Evolutionary conservation across 331 rosid species (phyloP), one percentile per base, ranked within the genome.

Genomic region (Prunus yedoensis): DNA sequence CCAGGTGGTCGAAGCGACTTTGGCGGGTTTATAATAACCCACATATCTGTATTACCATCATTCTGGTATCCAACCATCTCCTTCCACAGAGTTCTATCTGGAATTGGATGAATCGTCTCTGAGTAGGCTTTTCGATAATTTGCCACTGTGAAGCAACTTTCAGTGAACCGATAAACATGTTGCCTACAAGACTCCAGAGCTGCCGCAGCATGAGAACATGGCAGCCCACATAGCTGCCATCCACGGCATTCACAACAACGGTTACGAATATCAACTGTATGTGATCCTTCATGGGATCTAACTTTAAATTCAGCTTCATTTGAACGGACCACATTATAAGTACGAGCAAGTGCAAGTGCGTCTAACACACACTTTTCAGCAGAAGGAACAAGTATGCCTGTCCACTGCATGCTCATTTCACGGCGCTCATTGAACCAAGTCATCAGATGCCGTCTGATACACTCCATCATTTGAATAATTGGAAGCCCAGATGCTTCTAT

Each of bases 131-230:
- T 88, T 17, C 92, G 79, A 80, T 86, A 88, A 23, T 67, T 82
- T 58, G 92, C 83, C 47, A 86, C 87, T 3, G 90, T 86, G 85
- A 86, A 88, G 62, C 71, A 88, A 28, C 84, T 84, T 66, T 88
- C 92, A 12, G 90, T 84, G 73, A 84, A 88, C 49, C 88, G 84
- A 70, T 86, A 79, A 59, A 86, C 90, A 61, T 82, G 83, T 73
- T 88, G 92, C 62, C 87, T 73, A 74, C 92, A 86, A 2, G 85
- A 86, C 10, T 82, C 83, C 21, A 86, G 87, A 43, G 88, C 87
- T 4, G 88, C 82, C 75, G 81, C 90, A 0, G 90, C 88, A 73
- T 88, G 92, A 65, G 92, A 76, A 67, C 92, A 88, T 8, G 91
- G 91, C 41, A 88, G 70, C 13, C 91, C 91, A 52, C 70, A 76